Evolutionary conservation across 2,329 filamentous ascomycete species (phyloP).

Genomic region (Fusarium sp.): DNA sequence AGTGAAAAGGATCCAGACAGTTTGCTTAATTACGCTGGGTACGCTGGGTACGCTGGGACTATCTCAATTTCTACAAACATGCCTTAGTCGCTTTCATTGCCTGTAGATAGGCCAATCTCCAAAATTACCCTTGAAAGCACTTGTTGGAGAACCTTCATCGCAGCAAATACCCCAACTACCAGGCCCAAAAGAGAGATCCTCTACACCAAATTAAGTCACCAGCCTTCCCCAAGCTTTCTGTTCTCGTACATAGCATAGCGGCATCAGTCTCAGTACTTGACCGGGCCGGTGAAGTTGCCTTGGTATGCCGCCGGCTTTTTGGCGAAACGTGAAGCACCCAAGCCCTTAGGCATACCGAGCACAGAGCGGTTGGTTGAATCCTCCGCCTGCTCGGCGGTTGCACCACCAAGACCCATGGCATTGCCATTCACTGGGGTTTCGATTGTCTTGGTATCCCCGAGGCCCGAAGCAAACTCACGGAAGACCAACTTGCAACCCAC

Average conservation of each 20-base stretch:
- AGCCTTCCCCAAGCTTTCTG: background rate
- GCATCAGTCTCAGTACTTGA: background rate
- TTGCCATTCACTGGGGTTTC: background rate
- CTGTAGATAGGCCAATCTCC: background rate
- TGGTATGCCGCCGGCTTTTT: background rate
- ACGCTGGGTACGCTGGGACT: background rate
- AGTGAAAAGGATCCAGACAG: background rate
- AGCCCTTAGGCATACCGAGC: slow-evolving; percentile 4
- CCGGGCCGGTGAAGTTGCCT: slow-evolving; percentile 26
- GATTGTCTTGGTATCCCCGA: background rate
- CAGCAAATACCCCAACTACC: background rate
- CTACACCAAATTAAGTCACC: background rate
- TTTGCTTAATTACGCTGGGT: slow-evolving; percentile 2
- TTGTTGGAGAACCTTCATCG: background rate
- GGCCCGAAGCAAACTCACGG: background rate
- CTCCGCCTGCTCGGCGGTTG: background rate
- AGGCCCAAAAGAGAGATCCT: background rate
- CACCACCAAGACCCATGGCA: background rate
- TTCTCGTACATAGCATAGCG: background rate
- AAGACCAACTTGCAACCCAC: background rate
- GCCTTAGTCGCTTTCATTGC: background rate
- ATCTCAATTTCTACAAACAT: slow-evolving; percentile 18
- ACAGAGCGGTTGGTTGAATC: background rate
- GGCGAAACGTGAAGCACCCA: slow-evolving; percentile 33
- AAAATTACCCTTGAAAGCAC: background rate